phyloP scores from a whole-genome alignment of 108 stramenopile species.

The Fragilaria crotonensis region DNA sequence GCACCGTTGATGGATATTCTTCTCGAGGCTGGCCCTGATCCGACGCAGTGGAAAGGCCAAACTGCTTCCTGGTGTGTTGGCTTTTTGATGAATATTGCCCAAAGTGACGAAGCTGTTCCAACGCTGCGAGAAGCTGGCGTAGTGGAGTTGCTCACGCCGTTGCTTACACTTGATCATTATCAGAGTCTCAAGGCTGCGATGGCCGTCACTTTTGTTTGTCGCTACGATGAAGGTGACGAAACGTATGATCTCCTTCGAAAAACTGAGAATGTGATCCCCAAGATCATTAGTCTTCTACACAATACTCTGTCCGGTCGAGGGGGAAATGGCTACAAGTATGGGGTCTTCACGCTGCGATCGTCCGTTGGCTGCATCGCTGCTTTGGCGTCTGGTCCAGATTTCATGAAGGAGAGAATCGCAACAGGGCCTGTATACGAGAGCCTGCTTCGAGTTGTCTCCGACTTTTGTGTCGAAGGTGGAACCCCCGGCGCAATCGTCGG shows the following conservation, averaged over 20 bases:
- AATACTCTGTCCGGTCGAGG: slow-evolving; percentile 84
- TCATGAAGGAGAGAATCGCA: slow-evolving; percentile 88
- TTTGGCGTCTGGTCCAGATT: slow-evolving; percentile 83
- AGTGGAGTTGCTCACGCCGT: slow-evolving; percentile 79
- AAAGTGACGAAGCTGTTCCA: slow-evolving; percentile 86
- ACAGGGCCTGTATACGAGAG: slow-evolving; percentile 82
- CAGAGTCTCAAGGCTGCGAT: slow-evolving; percentile 90
- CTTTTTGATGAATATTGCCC: slow-evolving; percentile 90
- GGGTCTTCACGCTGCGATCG: slow-evolving; percentile 83
- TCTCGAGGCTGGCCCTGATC: slow-evolving; percentile 86
- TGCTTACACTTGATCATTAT: slow-evolving; percentile 83
- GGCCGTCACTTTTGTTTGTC: slow-evolving; percentile 87
- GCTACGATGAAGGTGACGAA: slow-evolving; percentile 84
- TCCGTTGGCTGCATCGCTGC: slow-evolving; percentile 87
- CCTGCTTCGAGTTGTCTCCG: slow-evolving; percentile 72
- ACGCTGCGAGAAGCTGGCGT: slow-evolving; percentile 75
- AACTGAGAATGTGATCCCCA: slow-evolving; percentile 89
- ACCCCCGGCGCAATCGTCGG: slow-evolving; percentile 86
- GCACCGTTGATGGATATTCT: slow-evolving; percentile 82
- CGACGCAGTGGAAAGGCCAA: slow-evolving; percentile 89
- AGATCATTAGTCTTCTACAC: slow-evolving; percentile 79
- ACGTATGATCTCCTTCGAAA: slow-evolving; percentile 83
- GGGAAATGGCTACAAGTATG: slow-evolving; percentile 89
- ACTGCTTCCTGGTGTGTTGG: slow-evolving; percentile 91
- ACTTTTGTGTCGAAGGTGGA: slow-evolving; percentile 88